These are phyloP conservation scores for Melaleuca alternifolia DNA, from an alignment of 345 rosid genomes.

Conservation along the genomic window DNA sequence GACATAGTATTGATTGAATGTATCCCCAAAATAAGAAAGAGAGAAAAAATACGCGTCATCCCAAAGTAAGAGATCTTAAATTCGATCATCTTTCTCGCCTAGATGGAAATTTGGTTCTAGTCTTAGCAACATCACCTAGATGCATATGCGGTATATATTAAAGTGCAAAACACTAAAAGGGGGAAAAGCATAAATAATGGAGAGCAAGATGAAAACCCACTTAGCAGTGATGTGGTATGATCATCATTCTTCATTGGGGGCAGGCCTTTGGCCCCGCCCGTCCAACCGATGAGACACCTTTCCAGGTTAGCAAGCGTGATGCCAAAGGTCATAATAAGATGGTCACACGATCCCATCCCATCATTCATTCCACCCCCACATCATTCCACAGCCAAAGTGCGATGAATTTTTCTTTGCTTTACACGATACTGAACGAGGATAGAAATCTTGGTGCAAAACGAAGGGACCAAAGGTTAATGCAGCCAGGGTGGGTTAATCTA, in stretches of 20 bases:
- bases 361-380: neutral
- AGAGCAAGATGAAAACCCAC: neutral
- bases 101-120: neutral
- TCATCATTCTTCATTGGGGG: neutral
- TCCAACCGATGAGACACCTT: neutral
- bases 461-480: neutral
- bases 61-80: neutral
- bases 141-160: neutral
- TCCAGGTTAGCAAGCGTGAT: slow-evolving; percentile 1
- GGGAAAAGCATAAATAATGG: neutral
- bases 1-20: neutral
- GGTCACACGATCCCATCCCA: neutral
- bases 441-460: neutral
- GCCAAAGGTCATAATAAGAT: neutral
- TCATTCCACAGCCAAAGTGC: neutral
- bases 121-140: neutral
- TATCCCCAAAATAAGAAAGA: neutral
- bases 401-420: neutral
- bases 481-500: neutral
- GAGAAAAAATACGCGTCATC: neutral
- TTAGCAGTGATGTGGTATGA: neutral
- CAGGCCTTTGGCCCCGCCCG: neutral
- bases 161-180: neutral
- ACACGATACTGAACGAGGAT: neutral
- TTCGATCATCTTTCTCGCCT: neutral